Conservation (phyloP, 2,329 filamentous ascomycete genomes). For the Xylariales sp. region DNA sequence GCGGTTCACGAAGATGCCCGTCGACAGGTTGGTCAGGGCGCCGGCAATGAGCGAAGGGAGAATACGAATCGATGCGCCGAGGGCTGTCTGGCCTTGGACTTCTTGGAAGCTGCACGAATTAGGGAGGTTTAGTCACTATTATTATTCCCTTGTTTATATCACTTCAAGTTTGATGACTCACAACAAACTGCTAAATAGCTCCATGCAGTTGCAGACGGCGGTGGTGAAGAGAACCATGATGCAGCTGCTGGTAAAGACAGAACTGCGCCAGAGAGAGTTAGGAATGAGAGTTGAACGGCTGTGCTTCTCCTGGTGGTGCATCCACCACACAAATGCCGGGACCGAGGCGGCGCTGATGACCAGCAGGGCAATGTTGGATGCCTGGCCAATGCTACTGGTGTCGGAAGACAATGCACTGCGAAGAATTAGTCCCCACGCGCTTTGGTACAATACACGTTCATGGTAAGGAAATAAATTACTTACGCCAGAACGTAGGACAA, state of each 20-base stretch:
- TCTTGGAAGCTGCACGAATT: conserved; percentile 7
- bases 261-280: conserved; percentile 54
- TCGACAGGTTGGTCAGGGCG: not conserved
- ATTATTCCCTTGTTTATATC: not conserved
- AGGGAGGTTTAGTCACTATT: not conserved
- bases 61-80: conserved; percentile 1
- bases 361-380: conserved; percentile 39
- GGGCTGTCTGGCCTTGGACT: conserved; percentile 1
- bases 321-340: conserved; percentile 50
- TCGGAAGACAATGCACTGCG: not conserved
- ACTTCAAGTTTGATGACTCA: not conserved
- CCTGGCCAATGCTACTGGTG: conserved; percentile 23
- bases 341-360: conserved; percentile 36
- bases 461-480: conserved; percentile 15
- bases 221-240: conserved; percentile 1
- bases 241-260: conserved; percentile 41
- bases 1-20: conserved; percentile 1
- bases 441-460: not conserved
- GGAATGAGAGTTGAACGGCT: conserved; percentile 53
- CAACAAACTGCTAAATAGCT: conserved; percentile 5
- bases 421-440: not conserved
- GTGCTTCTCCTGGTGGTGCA: conserved; percentile 40
- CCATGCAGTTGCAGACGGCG: conserved; percentile 4
- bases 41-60: conserved; percentile 1
- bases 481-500: conserved; percentile 40